Evolutionary conservation across 2,329 filamentous ascomycete species (phyloP), one percentile per base, ranked within the genome.

Genomic region (Lachnellula suecica): DNA sequence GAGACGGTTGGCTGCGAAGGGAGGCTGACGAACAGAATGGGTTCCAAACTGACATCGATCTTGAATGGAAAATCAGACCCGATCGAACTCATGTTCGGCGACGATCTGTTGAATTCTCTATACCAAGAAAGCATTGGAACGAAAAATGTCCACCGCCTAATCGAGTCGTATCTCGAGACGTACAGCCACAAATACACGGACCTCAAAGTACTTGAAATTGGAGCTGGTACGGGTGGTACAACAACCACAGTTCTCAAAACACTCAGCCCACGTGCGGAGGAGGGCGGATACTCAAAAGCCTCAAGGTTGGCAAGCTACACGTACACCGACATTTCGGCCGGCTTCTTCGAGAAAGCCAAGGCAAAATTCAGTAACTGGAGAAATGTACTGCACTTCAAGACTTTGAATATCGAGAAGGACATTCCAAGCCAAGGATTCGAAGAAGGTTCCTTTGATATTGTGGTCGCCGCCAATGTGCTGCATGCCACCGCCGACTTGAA

Each of bases 401-500:
- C 61, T 13, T 61, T 72, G 3, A 65, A 73, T 51, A 67, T 71
- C 29, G 61, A 64, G 29, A 51, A 60, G 23, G 63, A 68, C 27
- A 63, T 66, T 1, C 45, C 35, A 1, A 44, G 49, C 4, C 70
- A 73, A 49, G 70, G 69, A 10, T 72, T 70, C 35, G 63, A 66
- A n/a, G 59, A 54, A 0, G 62, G 59, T 7, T 48, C 55, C 1
- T 72, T 56, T 52, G 62, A 65, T 49, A 34, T 65, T 20, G 54
- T 65, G 13, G 43, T 65, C 47, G 59, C 62, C 9, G 20, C 57
- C 10, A 63, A 63, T 45, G 53, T 59, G 20, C 29, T 62, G 20
- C 58, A 38, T 10, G 35, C 35, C 15, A 38, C 35, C 1, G 13
- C 13, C 4, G 19, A 4, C 6, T 11, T 38, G 19, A 10, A 38